Percentiles rank a stretch among this genome's conserved stretches.
Evolutionary conservation across 1,284 basidiomycete species (phyloP).

Genomic region (Uromyces viciae-fabae): DNA sequence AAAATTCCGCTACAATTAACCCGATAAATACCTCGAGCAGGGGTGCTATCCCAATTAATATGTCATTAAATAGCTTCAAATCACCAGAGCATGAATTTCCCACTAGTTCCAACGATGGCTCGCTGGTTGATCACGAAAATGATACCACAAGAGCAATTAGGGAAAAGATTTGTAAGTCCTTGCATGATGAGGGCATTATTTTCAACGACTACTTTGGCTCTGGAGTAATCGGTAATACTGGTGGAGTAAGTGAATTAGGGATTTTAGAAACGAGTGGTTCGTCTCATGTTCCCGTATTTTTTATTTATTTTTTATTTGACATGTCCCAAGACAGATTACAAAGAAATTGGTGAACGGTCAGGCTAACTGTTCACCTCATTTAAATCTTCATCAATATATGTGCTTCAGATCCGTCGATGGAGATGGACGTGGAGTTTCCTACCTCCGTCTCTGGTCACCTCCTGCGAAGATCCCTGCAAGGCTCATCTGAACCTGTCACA

Average conservation of each 20-base stretch:
- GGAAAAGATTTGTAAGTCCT: too few relatives aligned
- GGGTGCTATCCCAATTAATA: too few relatives aligned
- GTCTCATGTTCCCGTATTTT: background rate
- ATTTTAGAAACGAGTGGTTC: constrained; percentile 7
- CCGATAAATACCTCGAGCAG: too few relatives aligned
- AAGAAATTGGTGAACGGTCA: background rate
- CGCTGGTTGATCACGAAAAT: too few relatives aligned
- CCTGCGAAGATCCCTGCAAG: background rate
- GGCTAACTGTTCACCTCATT: background rate
- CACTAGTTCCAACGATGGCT: too few relatives aligned
- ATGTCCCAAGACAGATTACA: background rate
- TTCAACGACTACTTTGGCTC: constrained; percentile 23
- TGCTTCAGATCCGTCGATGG: background rate
- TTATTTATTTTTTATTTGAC: background rate
- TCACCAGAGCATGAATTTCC: too few relatives aligned
- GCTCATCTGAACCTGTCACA: background rate
- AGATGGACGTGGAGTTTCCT: background rate
- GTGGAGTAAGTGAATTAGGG: constrained; percentile 25
- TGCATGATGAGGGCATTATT: constrained; percentile 17
- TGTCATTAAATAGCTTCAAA: too few relatives aligned
- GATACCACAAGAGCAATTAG: too few relatives aligned
- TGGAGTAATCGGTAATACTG: constrained; percentile 18
- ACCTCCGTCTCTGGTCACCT: background rate
- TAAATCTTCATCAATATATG: background rate
- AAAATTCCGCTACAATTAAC: too few relatives aligned